Evolutionary conservation across 2,329 filamentous ascomycete species (phyloP), one percentile per base, ranked within the genome.

Genomic region (Pleomassaria siparia): DNA sequence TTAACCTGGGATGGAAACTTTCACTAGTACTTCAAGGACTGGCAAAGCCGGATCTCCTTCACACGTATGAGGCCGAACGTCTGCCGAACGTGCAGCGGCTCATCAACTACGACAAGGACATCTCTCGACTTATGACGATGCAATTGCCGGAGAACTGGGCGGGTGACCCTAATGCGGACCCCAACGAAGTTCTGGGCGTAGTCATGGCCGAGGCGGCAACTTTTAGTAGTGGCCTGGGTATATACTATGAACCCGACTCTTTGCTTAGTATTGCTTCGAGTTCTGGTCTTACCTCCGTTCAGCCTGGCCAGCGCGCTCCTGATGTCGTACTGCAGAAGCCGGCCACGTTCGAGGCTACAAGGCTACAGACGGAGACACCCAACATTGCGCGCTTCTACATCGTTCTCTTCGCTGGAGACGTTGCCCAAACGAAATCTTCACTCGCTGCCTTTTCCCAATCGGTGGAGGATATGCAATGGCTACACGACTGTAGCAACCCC

Each of bases 1-100:
- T 77, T 24, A 82, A 82, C 46, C 66, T 83, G 0, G 76, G 74
- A 18, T 82, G 80, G 79, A 82, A 82, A 54, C 66, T 83, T 2
- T 72, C 76, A 0, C 66, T 73, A 1, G 76, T 76, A 3, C 58
- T 79, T 1, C 67, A 69, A n/a, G 63, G 71, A 6, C 49, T 66
- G 2, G 71, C 69, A 1, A 63, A 62, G 10, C 60, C 73, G 9
- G 54, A 64, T 0, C 64, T 82, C 1, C 67, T 83, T 0, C 67
- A 77, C 40, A 76, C 70, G 11, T 81, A 80, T 55, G 69, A 76
- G 43, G 53, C 57, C 2, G 79, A 81, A 56, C 73, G 79, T 6
- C 69, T 71, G 13, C 72, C 75, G 2, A 74, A 80, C 29, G 78
- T 78, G 0, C 51, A 66, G 8, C 67, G 66, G 21, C 66, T 81